Evolutionary conservation across 331 rosid species (phyloP), one percentile per base, ranked within the genome.

Genomic region (Quercus phellos): DNA sequence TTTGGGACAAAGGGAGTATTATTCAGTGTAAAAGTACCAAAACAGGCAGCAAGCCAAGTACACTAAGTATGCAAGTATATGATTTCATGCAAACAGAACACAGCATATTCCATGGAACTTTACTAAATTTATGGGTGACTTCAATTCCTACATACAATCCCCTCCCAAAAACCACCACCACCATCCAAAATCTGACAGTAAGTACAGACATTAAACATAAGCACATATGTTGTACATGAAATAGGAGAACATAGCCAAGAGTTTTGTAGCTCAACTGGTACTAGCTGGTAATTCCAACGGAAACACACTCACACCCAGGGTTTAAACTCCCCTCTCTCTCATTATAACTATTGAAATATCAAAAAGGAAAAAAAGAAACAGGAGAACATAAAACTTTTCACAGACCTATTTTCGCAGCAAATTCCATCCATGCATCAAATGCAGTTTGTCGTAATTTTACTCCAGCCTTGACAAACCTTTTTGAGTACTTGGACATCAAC

Each of bases 371-470:
- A 38, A 38, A 7, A 38, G 63, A 51, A 58, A 76, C 68, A 76
- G 58, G 50, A 56, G 74, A 77, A 78, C 59, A 56, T 54, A 69
- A 53, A 55, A 63, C 59, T 58, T 46, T 16, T 32, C 72, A 12
- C 61, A 58, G 70, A 95, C 99, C 98, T 82, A 82, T 90, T 81
- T 87, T 92, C 30, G 97, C 84, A 86, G 99, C 96, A 72, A 90
- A 92, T 26, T 87, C 80, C 94, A 93, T 90, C 97, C 90, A 91
- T 42, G 75, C 83, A 46, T 85, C 90, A 83, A 90, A 89, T 35
- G 99, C 77, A 72, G 89, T 87, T 81, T 82, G 88, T 3, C 98
- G 91, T 64, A 92, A 79, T 82, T 90, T 91, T 82, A 94, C 90
- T 32, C 94, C 96, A 81, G 90, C 92, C 84, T 34, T 79, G 70